Evolutionary conservation across 2,329 filamentous ascomycete genomes (phyloP).

Genomic region (Diaporthe capsici): DNA sequence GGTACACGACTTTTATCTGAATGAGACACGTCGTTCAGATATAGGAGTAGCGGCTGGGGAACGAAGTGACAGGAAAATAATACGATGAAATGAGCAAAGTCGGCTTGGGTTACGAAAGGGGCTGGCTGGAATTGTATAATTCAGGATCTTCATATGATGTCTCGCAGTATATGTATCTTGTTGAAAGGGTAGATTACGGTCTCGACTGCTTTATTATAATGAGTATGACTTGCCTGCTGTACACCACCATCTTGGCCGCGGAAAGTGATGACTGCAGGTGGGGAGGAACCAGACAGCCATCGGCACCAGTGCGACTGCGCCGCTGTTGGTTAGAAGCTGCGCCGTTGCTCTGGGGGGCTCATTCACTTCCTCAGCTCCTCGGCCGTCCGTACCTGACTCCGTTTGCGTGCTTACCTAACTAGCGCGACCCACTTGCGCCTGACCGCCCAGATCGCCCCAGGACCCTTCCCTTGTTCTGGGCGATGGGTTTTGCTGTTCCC

Average conservation of each 20-base stretch:
- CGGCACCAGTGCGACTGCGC: not conserved
- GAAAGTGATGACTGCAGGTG: not conserved
- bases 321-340: conserved; percentile 18
- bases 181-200: conserved; percentile 8
- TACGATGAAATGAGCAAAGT: conserved; percentile 40
- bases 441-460: conserved; percentile 31
- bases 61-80: conserved; percentile 5
- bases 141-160: conserved; percentile 12
- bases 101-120: conserved; percentile 17
- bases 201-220: conserved; percentile 26
- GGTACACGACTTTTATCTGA: not conserved
- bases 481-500: conserved; percentile 29
- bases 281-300: not conserved
- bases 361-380: not conserved
- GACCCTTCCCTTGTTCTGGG: conserved; percentile 27
- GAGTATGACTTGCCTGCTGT: conserved; percentile 14
- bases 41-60: not conserved
- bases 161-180: conserved; percentile 33
- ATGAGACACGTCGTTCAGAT: conserved; percentile 18
- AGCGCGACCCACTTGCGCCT: conserved; percentile 18
- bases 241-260: not conserved
- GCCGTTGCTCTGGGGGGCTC: not conserved
- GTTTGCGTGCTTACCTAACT: conserved; percentile 36
- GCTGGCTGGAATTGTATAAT: conserved; percentile 31
- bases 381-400: not conserved